phyloP scores from a whole-genome alignment of 805 yeast genomes.

The Metschnikowia gelsemii region DNA sequence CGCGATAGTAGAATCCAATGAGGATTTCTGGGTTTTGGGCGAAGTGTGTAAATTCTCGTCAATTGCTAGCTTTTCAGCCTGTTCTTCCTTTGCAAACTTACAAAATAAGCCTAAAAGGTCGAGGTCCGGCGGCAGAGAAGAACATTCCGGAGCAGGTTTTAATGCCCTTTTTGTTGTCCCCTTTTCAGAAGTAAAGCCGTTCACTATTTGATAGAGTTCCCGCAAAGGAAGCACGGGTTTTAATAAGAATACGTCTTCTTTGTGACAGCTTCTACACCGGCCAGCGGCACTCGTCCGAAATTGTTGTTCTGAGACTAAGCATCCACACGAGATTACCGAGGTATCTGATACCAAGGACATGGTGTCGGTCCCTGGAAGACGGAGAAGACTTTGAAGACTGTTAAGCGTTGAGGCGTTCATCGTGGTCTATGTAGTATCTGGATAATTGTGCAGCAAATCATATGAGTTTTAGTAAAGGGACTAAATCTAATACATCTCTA shows the following conservation, averaged over 20 bases:
- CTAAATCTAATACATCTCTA: no score
- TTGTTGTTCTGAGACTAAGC: conserved; percentile 36
- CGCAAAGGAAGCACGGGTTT: conserved; percentile 35
- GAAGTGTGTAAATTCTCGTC: background rate
- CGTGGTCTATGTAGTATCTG: no score
- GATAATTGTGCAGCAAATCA: no score
- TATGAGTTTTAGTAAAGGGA: no score
- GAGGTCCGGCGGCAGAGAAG: conserved; percentile 12
- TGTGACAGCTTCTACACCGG: conserved; percentile 29
- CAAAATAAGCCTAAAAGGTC: conserved; percentile 39
- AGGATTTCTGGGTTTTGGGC: background rate
- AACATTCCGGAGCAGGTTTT: background rate
- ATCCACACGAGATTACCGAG: conserved; percentile 41
- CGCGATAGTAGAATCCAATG: background rate
- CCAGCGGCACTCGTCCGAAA: conserved; percentile 18
- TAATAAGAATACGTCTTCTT: conserved; percentile 23
- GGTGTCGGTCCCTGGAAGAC: conserved; percentile 23
- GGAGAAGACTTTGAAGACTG: conserved; percentile 27
- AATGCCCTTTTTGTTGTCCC: conserved; percentile 13
- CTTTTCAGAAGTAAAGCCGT: background rate
- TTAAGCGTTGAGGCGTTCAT: conserved; percentile 21
- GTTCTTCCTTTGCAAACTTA: conserved; percentile 42
- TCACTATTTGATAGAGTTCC: conserved; percentile 30
- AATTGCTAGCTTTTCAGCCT: background rate
- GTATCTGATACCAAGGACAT: conserved; percentile 29